Evolutionary conservation across 2,329 filamentous ascomycete species (phyloP), one percentile per base, ranked within the genome.

Genomic region (Pyrenochaeta sp.): DNA sequence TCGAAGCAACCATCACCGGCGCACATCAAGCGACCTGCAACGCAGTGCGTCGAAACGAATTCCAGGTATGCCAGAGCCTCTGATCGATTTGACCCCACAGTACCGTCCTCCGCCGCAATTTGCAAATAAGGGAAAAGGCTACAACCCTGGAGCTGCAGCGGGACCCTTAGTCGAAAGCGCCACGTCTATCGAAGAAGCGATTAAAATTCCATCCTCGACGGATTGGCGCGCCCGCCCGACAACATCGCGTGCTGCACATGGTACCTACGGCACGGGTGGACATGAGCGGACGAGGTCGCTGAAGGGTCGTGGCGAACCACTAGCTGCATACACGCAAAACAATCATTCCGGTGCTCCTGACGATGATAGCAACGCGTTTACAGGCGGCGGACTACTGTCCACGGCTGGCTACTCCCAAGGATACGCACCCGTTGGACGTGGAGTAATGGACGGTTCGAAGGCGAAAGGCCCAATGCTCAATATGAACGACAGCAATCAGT

Each of bases 71-170:
- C 82, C 82, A 2, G 87, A 87, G 60, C 90, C 90, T 1, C 81
- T 93, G 5, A 78, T 93, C 30, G 90, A 91, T 68, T 82, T 92
- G 40, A 88, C 87, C 0, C 87, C 88, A 0, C 81, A 82, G 48
- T 90, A 89, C 69, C 82, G 84, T 49, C 88, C 90, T 60, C 83
- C 88, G 6, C 88, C 88, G 19, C 82, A 89, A 73, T 83, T 84
- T 69, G 76, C 80, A 48, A 81, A 83, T 15, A 83, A 83, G 58
- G 86, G 86, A 8, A 83, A 82, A 56, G 86, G 86, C 3, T 80
- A 74, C 68, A 60, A 67, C 2, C 75, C 75, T 1, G 76, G 78
- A 8, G 66, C 69, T 2, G 54, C 74, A 7, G 61, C 76, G 1
- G 81, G 80, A 2, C 78, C 77, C 1, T 72, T 83, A 5, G 78